Conservation (phyloP, 2,329 filamentous ascomycete genomes). For the Colletotrichum incanum region DNA sequence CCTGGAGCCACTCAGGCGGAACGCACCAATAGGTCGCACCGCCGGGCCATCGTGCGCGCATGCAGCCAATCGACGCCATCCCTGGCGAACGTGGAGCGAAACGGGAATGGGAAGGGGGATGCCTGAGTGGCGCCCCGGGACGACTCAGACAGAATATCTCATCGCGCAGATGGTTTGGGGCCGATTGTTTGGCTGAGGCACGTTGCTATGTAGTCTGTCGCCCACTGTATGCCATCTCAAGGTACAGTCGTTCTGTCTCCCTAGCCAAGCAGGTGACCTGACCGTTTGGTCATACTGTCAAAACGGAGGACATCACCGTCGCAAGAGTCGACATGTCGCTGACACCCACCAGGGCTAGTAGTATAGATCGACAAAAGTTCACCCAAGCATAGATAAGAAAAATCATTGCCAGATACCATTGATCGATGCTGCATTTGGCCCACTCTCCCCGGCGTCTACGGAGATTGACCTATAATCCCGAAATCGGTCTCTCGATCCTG, state of each 20-base stretch:
- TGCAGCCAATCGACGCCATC: constrained; percentile 32
- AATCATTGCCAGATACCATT: neutral
- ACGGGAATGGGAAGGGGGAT: neutral
- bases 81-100: constrained; percentile 31
- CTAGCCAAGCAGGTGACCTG: neutral
- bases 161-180: neutral
- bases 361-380: constrained; percentile 1
- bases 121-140: constrained; percentile 16
- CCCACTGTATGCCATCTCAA: neutral
- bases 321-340: neutral
- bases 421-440: too few species aligned
- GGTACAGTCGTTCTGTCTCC: neutral
- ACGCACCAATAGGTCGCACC: constrained; percentile 37
- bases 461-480: constrained; percentile 13
- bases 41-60: constrained; percentile 34
- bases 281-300: constrained; percentile 1
- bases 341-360: neutral
- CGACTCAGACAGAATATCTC: constrained; percentile 25
- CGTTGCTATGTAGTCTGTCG: neutral
- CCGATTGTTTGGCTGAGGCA: neutral
- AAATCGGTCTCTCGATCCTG: constrained; percentile 31
- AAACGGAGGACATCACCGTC: constrained; percentile 14
- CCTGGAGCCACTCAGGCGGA: constrained; percentile 10
- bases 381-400: constrained; percentile 20
- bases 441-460: constrained; percentile 3